Conservation (phyloP, 176 grass and related monocot species). For the Alopecurus myosuroides region DNA sequence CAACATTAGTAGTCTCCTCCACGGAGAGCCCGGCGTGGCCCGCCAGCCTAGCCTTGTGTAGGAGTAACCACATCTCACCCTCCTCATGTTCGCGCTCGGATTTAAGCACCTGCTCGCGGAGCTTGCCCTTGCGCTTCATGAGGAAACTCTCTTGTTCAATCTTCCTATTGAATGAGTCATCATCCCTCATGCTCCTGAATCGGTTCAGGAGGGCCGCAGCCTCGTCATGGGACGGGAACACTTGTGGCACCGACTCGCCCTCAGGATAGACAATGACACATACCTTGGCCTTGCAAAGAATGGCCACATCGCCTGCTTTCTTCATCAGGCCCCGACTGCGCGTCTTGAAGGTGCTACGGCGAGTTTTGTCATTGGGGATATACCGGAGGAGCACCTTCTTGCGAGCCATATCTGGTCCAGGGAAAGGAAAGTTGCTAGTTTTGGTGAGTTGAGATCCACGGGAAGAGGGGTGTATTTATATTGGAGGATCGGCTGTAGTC, state of each 20-base stretch:
- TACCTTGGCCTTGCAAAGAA: background rate
- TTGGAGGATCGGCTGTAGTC: background rate
- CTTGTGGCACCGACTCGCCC: background rate
- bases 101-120: background rate
- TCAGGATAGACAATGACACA: conserved; percentile 28
- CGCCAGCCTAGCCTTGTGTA: background rate
- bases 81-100: background rate
- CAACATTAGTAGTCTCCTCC: conserved; percentile 14
- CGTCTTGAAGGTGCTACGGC: conserved; percentile 14
- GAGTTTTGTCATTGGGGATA: conserved; percentile 5
- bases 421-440: background rate
- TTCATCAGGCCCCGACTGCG: conserved; percentile 16
- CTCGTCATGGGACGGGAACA: background rate
- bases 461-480: background rate
- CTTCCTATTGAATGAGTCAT: too few relatives aligned
- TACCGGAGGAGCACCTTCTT: conserved; percentile 24
- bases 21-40: background rate
- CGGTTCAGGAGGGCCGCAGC: background rate
- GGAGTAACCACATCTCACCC: background rate
- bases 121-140: background rate
- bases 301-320: conserved; percentile 16
- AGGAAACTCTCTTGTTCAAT: too few relatives aligned
- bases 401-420: conserved; percentile 1
- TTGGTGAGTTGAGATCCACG: background rate
- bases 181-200: background rate